These are phyloP conservation scores for Platanus orientalis DNA, from an alignment of 164 flowering plant genomes.

Conservation along the genomic window DNA sequence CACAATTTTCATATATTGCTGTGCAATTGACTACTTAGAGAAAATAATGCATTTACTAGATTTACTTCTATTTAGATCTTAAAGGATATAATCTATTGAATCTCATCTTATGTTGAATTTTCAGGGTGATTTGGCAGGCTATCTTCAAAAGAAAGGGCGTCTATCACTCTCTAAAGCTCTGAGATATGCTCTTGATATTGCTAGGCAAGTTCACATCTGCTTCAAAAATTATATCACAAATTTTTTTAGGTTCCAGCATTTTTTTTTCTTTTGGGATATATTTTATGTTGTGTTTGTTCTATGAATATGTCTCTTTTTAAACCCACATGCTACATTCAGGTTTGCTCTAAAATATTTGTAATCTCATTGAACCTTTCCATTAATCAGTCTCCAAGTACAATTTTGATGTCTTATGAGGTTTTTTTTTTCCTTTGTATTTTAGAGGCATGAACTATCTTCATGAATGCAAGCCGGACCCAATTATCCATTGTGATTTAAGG, in stretches of 20 bases:
- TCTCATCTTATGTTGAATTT: conserved; percentile 18
- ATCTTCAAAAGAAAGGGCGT: conserved; percentile 87
- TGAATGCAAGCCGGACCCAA: conserved; percentile 92
- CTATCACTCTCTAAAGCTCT: conserved; percentile 76
- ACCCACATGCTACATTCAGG: neutral
- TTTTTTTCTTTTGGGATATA: neutral
- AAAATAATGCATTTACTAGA: neutral
- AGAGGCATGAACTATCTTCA: conserved; percentile 99
- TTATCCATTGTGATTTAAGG: conserved; percentile 87
- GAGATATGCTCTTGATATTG: conserved; percentile 90
- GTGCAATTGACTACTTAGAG: neutral
- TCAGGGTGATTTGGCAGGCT: conserved; percentile 86
- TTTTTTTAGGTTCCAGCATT: neutral
- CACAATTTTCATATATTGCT: neutral
- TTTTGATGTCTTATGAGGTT: conserved; percentile 2
- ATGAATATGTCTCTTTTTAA: neutral
- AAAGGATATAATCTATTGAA: neutral
- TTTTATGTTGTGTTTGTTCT: neutral
- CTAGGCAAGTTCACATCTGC: conserved; percentile 49
- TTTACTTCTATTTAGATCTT: neutral
- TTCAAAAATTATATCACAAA: neutral
- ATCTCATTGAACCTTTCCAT: too few relatives aligned
- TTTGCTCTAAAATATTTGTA: neutral
- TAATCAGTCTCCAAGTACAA: neutral
- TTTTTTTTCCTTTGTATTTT: conserved; percentile 22